Evolutionary conservation across 305 asterid species (phyloP).

Genomic region (Solanum hybrid): DNA sequence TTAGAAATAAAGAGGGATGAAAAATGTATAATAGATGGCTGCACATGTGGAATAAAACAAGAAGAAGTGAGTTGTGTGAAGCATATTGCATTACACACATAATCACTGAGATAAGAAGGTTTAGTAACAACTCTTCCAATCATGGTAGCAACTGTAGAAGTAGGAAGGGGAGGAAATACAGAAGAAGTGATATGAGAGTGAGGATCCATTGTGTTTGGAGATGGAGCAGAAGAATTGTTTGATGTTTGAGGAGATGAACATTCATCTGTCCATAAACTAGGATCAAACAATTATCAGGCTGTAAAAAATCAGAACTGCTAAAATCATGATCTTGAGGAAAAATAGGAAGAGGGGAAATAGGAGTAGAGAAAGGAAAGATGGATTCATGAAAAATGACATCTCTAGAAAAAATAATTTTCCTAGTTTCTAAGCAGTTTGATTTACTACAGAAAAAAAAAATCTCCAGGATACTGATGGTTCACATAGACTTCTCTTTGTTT

Average conservation of each 20-base stretch:
- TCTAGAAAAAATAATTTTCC: background rate
- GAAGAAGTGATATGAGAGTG: background rate
- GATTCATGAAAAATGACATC: background rate
- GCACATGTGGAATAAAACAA: background rate
- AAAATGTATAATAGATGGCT: background rate
- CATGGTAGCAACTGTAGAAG: background rate
- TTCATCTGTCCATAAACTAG: too few species aligned
- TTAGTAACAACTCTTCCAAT: too few species aligned
- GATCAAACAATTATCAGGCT: background rate
- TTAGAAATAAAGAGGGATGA: background rate
- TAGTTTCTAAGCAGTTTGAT: background rate
- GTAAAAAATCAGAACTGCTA: too few species aligned
- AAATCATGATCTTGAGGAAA: background rate
- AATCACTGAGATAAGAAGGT: background rate
- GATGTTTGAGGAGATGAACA: background rate
- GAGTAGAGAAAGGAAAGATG: background rate
- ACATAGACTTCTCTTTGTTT: background rate
- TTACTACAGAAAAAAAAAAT: too few species aligned
- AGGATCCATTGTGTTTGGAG: background rate
- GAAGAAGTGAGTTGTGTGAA: background rate
- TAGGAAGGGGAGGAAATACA: background rate
- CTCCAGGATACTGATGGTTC: background rate
- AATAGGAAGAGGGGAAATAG: background rate
- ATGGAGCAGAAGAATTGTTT: background rate
- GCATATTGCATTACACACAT: background rate